These are phyloP conservation scores for Hypholoma fasciculare DNA, from an alignment of 768 basidiomycete species.

Conservation along the genomic window DNA sequence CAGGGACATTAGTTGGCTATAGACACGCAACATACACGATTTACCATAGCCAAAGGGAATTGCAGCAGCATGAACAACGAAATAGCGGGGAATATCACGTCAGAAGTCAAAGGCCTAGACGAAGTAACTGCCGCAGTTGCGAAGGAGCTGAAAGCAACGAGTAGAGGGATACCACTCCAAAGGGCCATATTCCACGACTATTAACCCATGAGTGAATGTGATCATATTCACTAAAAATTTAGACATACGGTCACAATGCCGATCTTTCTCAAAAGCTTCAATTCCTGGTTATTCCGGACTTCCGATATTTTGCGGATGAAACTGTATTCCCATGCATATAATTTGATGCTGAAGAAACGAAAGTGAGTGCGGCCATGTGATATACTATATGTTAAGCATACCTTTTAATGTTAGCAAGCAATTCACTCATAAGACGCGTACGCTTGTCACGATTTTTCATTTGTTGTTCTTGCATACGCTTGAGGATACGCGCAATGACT, in stretches of 20 bases:
- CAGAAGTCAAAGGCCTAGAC: conserved; percentile 74
- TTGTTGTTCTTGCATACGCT: conserved; percentile 80
- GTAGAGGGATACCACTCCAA: conserved; percentile 69
- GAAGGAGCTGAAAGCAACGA: conserved; percentile 85
- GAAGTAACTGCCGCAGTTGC: conserved; percentile 67
- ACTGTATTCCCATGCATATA: conserved; percentile 94
- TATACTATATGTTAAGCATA: conserved; percentile 16
- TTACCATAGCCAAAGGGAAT: conserved; percentile 84
- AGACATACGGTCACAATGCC: conserved; percentile 65
- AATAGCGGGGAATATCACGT: conserved; percentile 95
- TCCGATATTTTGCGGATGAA: conserved; percentile 79
- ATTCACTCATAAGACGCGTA: conserved; percentile 87
- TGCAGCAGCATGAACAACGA: conserved; percentile 85
- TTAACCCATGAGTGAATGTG: not conserved
- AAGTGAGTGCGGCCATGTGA: not conserved
- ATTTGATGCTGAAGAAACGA: conserved; percentile 62
- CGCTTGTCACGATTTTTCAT: conserved; percentile 93
- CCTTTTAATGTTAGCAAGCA: conserved; percentile 92
- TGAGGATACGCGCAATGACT: conserved; percentile 68
- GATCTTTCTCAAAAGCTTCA: conserved; percentile 81
- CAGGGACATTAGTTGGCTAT: not conserved
- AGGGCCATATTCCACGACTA: conserved; percentile 61
- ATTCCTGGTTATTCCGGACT: conserved; percentile 80
- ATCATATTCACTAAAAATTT: not conserved
- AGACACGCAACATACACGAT: conserved; percentile 13